These are phyloP conservation scores for Schizochytrium sp. DNA, from an alignment of 108 stramenopile genomes.

Conservation along the genomic window DNA sequence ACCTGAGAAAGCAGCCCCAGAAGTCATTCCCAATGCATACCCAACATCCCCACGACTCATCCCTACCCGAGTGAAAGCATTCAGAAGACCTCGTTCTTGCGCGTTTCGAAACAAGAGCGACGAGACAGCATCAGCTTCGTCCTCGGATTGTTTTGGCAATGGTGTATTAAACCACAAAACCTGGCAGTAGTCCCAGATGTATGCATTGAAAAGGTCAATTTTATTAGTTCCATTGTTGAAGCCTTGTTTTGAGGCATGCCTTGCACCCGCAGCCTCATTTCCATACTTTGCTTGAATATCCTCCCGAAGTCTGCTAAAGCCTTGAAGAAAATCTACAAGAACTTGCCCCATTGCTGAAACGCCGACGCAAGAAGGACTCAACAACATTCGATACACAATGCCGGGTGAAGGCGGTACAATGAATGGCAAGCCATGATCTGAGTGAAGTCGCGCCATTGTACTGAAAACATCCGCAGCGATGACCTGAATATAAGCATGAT, in stretches of 20 bases:
- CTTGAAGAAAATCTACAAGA: neutral
- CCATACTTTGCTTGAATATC: neutral
- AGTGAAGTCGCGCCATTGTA: neutral
- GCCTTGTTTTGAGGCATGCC: neutral
- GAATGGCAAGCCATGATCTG: conserved; percentile 28
- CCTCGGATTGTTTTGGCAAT: neutral
- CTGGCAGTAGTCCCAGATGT: conserved; percentile 44
- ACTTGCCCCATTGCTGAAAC: neutral
- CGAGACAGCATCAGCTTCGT: neutral
- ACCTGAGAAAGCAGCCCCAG: conserved; percentile 3
- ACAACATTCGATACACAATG: conserved; percentile 19
- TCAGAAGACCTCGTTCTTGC: neutral
- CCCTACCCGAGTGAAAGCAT: neutral
- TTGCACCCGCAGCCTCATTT: neutral
- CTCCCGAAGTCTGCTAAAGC: conserved; percentile 22
- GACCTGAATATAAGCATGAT: conserved; percentile 26
- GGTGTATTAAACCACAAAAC: conserved; percentile 12
- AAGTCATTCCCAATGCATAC: conserved; percentile 14
- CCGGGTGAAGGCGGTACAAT: conserved; percentile 58
- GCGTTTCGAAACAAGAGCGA: neutral
- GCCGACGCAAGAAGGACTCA: conserved; percentile 1
- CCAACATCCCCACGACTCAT: neutral
- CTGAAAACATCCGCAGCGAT: neutral
- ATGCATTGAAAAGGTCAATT: conserved; percentile 38
- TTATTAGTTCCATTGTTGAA: conserved; percentile 37